phyloP scores from a whole-genome alignment of 192 early-diverging fungal species.

The Geosiphon pyriformis region DNA sequence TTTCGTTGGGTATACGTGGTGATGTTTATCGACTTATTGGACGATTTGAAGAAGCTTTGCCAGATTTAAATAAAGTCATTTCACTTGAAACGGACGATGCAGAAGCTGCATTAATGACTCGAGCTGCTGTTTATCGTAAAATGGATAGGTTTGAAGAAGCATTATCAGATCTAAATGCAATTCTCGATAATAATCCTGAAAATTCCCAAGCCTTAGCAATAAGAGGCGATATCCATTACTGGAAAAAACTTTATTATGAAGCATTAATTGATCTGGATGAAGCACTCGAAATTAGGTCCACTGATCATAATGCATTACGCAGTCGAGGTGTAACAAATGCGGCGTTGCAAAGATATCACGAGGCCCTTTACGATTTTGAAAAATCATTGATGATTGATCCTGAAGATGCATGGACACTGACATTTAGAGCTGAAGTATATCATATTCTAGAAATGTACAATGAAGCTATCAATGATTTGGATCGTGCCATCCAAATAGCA shows the following conservation, averaged over 20 bases:
- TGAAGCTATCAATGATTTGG: not conserved
- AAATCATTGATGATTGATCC: not conserved
- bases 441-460: not conserved
- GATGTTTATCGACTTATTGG: constrained; percentile 2
- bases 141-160: constrained; percentile 5
- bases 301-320: not conserved
- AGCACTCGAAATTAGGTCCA: not conserved
- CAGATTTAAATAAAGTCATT: constrained; percentile 5
- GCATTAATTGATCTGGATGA: constrained; percentile 18
- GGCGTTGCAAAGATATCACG: not conserved
- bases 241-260: not conserved
- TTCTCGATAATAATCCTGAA: not conserved
- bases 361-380: constrained; percentile 7
- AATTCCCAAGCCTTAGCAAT: not conserved
- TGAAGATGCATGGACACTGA: not conserved
- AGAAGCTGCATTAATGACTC: not conserved
- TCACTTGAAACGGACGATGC: not conserved
- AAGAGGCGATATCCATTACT: not conserved
- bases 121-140: constrained; percentile 13
- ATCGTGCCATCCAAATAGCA: not conserved
- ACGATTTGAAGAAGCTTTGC: not conserved
- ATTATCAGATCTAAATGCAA: constrained; percentile 7
- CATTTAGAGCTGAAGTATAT: not conserved
- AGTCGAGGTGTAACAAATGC: constrained; percentile 3
- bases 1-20: not conserved